Conservation (phyloP, 2,329 filamentous ascomycete genomes). For the Trichothecium sympodiale region DNA sequence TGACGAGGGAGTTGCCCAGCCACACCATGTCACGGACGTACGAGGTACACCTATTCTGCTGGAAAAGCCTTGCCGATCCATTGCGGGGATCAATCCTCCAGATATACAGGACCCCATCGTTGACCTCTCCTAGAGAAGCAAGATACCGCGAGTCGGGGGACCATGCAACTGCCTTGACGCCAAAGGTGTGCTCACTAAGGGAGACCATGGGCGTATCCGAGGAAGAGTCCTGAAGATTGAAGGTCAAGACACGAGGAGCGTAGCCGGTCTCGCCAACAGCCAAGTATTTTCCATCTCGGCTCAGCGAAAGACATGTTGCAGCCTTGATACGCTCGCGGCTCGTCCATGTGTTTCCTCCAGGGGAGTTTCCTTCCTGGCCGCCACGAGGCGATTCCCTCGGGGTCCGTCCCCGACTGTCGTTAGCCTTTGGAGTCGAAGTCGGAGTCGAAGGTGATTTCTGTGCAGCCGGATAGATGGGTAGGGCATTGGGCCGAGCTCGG, state of each 20-base stretch:
- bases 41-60: conserved; percentile 87
- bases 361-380: conserved; percentile 28
- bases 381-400: conserved; percentile 39
- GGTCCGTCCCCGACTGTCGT: conserved; percentile 50
- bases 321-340: conserved; percentile 90
- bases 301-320: conserved; percentile 81
- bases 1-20: conserved; percentile 76
- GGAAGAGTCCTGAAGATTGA: conserved; percentile 69
- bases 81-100: conserved; percentile 80
- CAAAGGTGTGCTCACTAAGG: conserved; percentile 81
- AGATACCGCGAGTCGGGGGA: conserved; percentile 78
- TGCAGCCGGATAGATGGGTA: conserved; percentile 51
- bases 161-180: conserved; percentile 81
- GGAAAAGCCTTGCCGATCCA: conserved; percentile 65
- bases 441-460: conserved; percentile 39
- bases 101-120: conserved; percentile 88
- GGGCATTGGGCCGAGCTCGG: conserved; percentile 68
- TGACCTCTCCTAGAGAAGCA: conserved; percentile 76
- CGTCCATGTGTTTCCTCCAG: conserved; percentile 64
- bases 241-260: conserved; percentile 81
- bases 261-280: conserved; percentile 96
- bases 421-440: conserved; percentile 45
- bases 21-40: conserved; percentile 79
- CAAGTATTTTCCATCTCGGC: conserved; percentile 74
- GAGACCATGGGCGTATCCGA: conserved; percentile 75